Base-by-base conservation (phyloP, 108 stramenopile genomes). In the Cyclotella cryptica region DNA sequence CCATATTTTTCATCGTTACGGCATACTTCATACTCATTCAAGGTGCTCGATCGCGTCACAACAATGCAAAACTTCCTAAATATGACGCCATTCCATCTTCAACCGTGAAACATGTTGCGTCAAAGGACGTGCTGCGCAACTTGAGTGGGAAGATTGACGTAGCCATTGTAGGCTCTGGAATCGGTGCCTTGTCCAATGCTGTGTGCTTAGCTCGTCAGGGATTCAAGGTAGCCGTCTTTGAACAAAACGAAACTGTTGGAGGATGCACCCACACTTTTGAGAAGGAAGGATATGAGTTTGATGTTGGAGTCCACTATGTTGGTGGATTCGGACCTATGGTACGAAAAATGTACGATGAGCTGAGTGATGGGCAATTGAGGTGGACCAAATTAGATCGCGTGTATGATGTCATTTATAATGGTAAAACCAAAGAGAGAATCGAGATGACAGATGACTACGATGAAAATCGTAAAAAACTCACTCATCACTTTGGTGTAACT, bases 201-300 rank as follows among this genome's bases (percentile, higher is more conserved):
- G 73, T 79, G 2, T 72, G 46, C 10, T 59, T 87, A 15, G 22
- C 86, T 14, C 43, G 75, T 10, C 62, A 78, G 26, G 86, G 86
- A 40, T 65, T 60, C n/a, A 84, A 68, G 29, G 86, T 87, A 7
- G 76, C 78, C 24, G 83, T 87, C 14, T 80, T 87, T 40, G 86
- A 87, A 43, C 83, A 85, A 66, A 77, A 87, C 57, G 68, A 84
- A 8, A 71, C 74, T 29, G 83, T 78, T 18, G 86, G 86, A 22
- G 86, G 86, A 22, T 81, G 77, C 42, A 83, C 84, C 11, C 86
- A 87, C 41, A 83, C 75, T 1, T 87, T 87, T 43, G 77, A 70
- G 9, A 66, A 84, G 30, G 51, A 85, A 5, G 84, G 84, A 24
- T 85, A 68, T 51, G 43, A 62, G 13, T 87, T 85, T 75, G 87